These are phyloP conservation scores for Amyloporia xantha DNA, from an alignment of 768 basidiomycete genomes.

Conservation along the genomic window DNA sequence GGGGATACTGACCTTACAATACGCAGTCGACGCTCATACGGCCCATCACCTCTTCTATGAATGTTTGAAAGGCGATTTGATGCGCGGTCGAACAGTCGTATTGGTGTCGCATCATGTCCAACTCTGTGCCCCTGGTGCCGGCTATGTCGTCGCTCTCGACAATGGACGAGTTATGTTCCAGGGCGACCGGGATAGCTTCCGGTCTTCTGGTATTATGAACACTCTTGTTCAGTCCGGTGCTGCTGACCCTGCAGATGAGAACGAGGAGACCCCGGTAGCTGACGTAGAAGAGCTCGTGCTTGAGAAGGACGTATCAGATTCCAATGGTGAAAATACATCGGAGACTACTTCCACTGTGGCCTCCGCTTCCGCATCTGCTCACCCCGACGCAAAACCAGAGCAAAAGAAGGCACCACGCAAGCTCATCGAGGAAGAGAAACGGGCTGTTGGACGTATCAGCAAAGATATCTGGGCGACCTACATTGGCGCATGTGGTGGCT, in stretches of 20 bases:
- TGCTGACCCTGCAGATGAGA: conserved; percentile 34
- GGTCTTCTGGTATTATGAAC: conserved; percentile 56
- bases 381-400: conserved; percentile 21
- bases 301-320: conserved; percentile 12
- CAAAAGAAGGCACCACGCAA: conserved; percentile 64
- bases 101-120: conserved; percentile 95
- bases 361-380: conserved; percentile 25
- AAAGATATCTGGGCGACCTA: conserved; percentile 41
- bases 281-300: conserved; percentile 29
- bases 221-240: conserved; percentile 56
- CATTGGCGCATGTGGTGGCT: conserved; percentile 33
- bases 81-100: conserved; percentile 74
- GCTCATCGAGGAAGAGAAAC: conserved; percentile 63
- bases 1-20: background rate
- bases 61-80: conserved; percentile 73
- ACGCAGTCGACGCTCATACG: conserved; percentile 75
- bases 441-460: conserved; percentile 42
- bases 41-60: conserved; percentile 76
- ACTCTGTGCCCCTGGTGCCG: conserved; percentile 73
- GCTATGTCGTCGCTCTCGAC: conserved; percentile 78
- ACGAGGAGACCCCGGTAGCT: conserved; percentile 35
- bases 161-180: conserved; percentile 74
- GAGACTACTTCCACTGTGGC: conserved; percentile 42
- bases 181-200: conserved; percentile 60
- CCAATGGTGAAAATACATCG: conserved; percentile 22